phyloP scores from a whole-genome alignment of 1,284 basidiomycete species.

The Coriolopsis trogii region DNA sequence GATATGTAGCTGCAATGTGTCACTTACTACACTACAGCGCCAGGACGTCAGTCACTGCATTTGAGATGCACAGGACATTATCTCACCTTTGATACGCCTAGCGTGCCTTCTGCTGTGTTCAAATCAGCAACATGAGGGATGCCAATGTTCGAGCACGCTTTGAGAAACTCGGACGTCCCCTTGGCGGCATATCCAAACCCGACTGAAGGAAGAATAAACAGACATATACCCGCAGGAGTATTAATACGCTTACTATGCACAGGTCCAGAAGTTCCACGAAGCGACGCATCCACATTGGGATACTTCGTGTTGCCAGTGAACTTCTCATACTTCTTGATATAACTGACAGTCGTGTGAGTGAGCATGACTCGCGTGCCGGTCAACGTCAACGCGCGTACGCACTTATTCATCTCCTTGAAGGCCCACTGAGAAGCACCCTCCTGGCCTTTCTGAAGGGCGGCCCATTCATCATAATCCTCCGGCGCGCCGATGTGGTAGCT shows the following conservation, averaged over 20 bases:
- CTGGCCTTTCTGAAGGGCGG: slow-evolving; percentile 45
- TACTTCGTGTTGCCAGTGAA: slow-evolving; percentile 50
- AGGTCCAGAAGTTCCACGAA: slow-evolving; percentile 52
- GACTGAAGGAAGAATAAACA: slow-evolving; percentile 23
- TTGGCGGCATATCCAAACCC: slow-evolving; percentile 38
- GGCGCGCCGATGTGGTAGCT: slow-evolving; percentile 73
- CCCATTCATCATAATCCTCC: slow-evolving; percentile 73
- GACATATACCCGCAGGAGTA: background rate
- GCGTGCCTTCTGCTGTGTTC: slow-evolving; percentile 49
- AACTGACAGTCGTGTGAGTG: slow-evolving; percentile 41
- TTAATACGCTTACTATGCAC: slow-evolving; percentile 41
- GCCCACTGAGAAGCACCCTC: slow-evolving; percentile 60
- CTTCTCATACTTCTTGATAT: slow-evolving; percentile 64
- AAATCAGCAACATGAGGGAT: slow-evolving; percentile 54
- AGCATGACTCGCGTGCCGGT: too few relatives aligned
- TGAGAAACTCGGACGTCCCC: slow-evolving; percentile 45
- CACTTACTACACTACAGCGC: slow-evolving; percentile 20
- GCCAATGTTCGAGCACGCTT: slow-evolving; percentile 48
- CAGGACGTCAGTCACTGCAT: background rate
- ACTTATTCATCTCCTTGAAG: slow-evolving; percentile 58
- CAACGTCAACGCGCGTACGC: slow-evolving; percentile 16
- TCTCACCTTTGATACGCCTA: slow-evolving; percentile 57
- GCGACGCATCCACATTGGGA: slow-evolving; percentile 47
- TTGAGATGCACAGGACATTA: too few relatives aligned
- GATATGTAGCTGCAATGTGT: background rate